Conservation (phyloP, 345 rosid species). For the Passiflora organensis region DNA sequence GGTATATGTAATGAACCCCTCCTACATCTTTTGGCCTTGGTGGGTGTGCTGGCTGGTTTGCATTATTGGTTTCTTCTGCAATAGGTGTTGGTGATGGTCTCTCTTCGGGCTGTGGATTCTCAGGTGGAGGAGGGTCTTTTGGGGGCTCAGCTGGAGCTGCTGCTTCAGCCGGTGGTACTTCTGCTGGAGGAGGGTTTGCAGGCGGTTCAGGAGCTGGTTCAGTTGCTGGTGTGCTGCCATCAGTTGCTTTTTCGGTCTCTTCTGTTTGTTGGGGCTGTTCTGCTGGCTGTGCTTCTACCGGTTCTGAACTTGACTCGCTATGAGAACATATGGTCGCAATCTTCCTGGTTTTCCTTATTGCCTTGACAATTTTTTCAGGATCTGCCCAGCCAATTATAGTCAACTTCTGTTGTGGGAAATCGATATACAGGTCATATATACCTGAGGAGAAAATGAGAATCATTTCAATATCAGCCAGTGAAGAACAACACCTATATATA, state of each 20-base stretch:
- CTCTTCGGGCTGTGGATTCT: slow-evolving; percentile 26
- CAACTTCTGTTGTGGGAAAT: slow-evolving; percentile 58
- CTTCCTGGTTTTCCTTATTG: slow-evolving; percentile 60
- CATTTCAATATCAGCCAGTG: neutral
- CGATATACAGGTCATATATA: slow-evolving; percentile 52
- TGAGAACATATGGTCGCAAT: slow-evolving; percentile 51
- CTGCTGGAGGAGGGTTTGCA: slow-evolving; percentile 36
- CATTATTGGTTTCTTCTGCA: slow-evolving; percentile 20
- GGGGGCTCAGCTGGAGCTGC: slow-evolving; percentile 38
- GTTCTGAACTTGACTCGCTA: slow-evolving; percentile 31
- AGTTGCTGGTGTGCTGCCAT: slow-evolving; percentile 27
- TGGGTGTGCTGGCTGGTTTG: slow-evolving; percentile 26
- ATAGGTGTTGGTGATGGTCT: slow-evolving; percentile 31
- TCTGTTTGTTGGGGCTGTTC: slow-evolving; percentile 40
- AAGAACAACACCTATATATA: neutral
- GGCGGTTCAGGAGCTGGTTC: slow-evolving; percentile 24
- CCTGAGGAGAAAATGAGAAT: slow-evolving; percentile 30
- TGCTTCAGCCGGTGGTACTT: slow-evolving; percentile 37
- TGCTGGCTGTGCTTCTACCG: slow-evolving; percentile 34
- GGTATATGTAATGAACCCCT: slow-evolving; percentile 44
- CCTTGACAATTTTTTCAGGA: slow-evolving; percentile 56
- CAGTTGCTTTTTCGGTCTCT: slow-evolving; percentile 24
- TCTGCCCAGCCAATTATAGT: slow-evolving; percentile 69
- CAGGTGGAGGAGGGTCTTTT: slow-evolving; percentile 30
- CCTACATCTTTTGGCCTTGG: slow-evolving; percentile 40